Conservation (phyloP, 164 flowering plant species). For the Nymphaea colorata region DNA sequence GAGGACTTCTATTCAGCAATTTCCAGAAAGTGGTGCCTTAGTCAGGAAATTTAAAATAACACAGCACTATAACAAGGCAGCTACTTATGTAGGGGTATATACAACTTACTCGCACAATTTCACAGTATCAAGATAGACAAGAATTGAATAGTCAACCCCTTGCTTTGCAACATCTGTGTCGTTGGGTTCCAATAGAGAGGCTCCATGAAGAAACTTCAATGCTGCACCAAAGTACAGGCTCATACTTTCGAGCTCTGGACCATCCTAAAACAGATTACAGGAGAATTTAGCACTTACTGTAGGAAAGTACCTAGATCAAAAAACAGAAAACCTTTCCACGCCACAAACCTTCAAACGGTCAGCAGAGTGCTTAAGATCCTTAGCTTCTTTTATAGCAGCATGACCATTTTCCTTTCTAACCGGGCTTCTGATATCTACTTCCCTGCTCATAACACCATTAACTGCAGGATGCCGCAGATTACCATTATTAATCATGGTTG, state of each 20-base stretch:
- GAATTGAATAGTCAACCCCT: constrained; percentile 51
- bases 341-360: constrained; percentile 79
- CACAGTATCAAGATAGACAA: constrained; percentile 70
- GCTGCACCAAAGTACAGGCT: constrained; percentile 77
- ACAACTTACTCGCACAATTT: constrained; percentile 73
- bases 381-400: constrained; percentile 87
- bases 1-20: too few species aligned
- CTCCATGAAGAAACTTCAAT: constrained; percentile 81
- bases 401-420: constrained; percentile 57
- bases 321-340: neutral
- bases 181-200: constrained; percentile 58
- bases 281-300: neutral
- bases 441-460: constrained; percentile 30
- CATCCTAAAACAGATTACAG: constrained; percentile 32
- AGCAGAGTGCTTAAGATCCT: constrained; percentile 76
- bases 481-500: constrained; percentile 21
- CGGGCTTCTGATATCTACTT: constrained; percentile 55
- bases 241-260: constrained; percentile 36
- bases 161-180: constrained; percentile 46
- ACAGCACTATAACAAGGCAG: too few species aligned
- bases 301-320: neutral
- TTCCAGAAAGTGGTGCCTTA: too few species aligned
- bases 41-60: too few species aligned
- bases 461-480: constrained; percentile 28
- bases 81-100: too few species aligned